Base-by-base conservation (phyloP, 768 basidiomycete genomes). In the Ephemerocybe angulata region DNA sequence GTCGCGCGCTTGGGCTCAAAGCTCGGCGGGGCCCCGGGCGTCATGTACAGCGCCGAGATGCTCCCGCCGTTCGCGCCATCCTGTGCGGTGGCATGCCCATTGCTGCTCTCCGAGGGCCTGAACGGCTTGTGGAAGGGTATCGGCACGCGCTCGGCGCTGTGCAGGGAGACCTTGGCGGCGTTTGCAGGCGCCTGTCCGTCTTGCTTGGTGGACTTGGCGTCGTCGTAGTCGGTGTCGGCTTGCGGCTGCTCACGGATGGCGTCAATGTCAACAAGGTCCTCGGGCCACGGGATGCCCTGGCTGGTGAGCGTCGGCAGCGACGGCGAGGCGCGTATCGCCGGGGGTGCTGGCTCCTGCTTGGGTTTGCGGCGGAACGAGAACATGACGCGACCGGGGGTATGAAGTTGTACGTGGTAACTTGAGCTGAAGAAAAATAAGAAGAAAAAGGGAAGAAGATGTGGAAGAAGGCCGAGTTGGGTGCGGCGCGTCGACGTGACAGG, bases 41-140 rank as follows among this genome's bases (percentile, higher is more conserved):
- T 73, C 81, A 82, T 86, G 62, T 90, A 91, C 66, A 90, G 64
- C 5, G 85, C 77, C 33, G 87, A 88, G 52, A 90, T 91, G 49
- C 81, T 70, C 48, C 66, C 72, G 35, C 76, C 76, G 61, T 77
- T 72, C 5, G 59, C 67, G 43, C 73, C 67, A n/a, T n/a, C n/a
- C n/a, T n/a, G 61, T 72, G 77, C 67, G 77, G 77, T 78, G 72
- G 62, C 70, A 72, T 72, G 52, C 65, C 21, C 31, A 53, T 52
- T 40, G n/a, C 53, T 22, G 44, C 57, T 50, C 19, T 54, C 53
- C 40, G 54, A 59, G 54, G 52, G 54, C 47, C 60, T 37, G 78
- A 89, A 90, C 44, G 90, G 90, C 81, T 87, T 88, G 71, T 92
- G 88, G 79, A 90, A 91, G 62, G 84, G 78, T 69, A 87, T 86